Base-by-base conservation (phyloP, 352 stramenopile species). In the Globisporangium perplexum region DNA sequence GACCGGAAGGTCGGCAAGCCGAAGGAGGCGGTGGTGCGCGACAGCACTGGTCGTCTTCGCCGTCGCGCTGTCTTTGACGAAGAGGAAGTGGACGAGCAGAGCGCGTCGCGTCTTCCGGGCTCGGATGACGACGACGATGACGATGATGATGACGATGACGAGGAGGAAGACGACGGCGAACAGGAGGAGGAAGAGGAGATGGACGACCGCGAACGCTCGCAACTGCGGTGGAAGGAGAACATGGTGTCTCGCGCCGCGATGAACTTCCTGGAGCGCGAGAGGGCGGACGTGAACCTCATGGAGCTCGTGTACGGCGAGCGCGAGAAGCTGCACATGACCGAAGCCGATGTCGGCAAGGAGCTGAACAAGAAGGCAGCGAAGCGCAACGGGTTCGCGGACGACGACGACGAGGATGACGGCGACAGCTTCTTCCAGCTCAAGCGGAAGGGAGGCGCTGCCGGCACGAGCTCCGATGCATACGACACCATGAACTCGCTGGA, bases 281-380 rank as follows among this genome's bases (percentile, higher is more conserved):
- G 77, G 36, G 68, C 65, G 11, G 79, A 91, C 38, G 67, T 95
- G 41, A 96, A 96, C 59, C 65, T 97, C 4, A 96, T 96, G 85
- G 88, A 97, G 50, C 63, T 96, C 14, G 89, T 97, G 35, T 97
- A 97, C 58, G 90, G 90, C 17, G 74, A 86, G 39, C 71, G 74
- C 17, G 73, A 83, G 47, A 94, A 94, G 66, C 64, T 93, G 1
- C 76, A 93, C 63, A 86, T 90, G 67, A 90, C 60, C 8, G 83
- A 95, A 49, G 72, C 65, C 1, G 83, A 93, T 38, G 50, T 89
- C 31, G 72, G 85, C 38, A 76, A 83, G 7, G 71, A 83, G 10
- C 47, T 54, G 15, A 71, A 77, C 46, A 64, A 55, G 14, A 53
- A 42, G 5, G 22, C 43, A 4, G 53, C 64, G 18, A 74, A 83